phyloP scores from a whole-genome alignment of 495 filamentous ascomycete genomes.

The Chaetomium tenue region DNA sequence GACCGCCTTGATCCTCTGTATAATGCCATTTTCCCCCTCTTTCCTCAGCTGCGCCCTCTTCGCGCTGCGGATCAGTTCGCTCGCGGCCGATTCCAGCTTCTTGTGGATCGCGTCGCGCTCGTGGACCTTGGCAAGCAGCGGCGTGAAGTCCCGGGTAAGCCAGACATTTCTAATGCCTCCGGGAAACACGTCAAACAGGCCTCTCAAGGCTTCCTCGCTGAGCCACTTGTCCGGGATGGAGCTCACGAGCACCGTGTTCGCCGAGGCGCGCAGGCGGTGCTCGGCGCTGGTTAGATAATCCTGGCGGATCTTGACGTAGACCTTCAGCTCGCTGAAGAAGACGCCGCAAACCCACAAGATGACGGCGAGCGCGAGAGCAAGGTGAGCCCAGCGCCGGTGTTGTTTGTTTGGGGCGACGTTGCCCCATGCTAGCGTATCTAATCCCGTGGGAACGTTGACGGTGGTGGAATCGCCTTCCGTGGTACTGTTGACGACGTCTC shows the following conservation, averaged over 20 bases:
- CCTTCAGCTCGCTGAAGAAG: conserved; percentile 80
- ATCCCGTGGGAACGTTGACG: conserved; percentile 48
- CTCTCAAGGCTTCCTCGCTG: conserved; percentile 70
- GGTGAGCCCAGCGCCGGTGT: conserved; percentile 83
- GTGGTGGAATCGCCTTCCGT: conserved; percentile 20
- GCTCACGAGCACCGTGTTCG: conserved; percentile 90
- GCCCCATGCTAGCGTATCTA: conserved; percentile 86
- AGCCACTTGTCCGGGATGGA: conserved; percentile 89
- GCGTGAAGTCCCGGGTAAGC: conserved; percentile 90
- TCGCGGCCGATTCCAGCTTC: conserved; percentile 78
- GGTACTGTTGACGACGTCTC: conserved; percentile 45
- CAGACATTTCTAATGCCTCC: conserved; percentile 95
- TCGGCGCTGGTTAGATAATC: conserved; percentile 94
- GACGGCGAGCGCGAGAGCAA: conserved; percentile 75
- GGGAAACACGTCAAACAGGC: conserved; percentile 94
- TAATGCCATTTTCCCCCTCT: conserved; percentile 59
- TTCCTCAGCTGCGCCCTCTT: conserved; percentile 74
- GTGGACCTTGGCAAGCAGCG: conserved; percentile 82
- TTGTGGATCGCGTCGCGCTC: conserved; percentile 67
- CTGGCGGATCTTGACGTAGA: conserved; percentile 93
- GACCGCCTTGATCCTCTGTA: conserved; percentile 39
- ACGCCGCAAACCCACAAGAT: conserved; percentile 82
- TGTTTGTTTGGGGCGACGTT: conserved; percentile 74
- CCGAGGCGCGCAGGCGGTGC: conserved; percentile 90
- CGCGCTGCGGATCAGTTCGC: conserved; percentile 72